A percentile compares a stretch with the other conserved stretches of the same genome.
Conservation (phyloP, 148 eudicot genomes). For the Pharnaceum exiguum region DNA sequence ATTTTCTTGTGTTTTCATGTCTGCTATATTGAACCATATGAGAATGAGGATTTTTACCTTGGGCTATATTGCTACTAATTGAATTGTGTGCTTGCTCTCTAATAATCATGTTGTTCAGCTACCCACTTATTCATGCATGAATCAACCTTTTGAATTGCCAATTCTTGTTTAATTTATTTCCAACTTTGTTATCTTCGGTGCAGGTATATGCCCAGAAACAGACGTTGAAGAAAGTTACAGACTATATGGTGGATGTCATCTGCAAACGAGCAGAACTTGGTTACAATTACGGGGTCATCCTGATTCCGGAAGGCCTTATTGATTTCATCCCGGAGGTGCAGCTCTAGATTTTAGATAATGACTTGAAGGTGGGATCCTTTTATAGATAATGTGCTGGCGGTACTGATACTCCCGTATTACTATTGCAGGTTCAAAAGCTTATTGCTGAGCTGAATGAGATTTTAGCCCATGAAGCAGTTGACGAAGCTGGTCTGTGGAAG, state of each 20-base stretch:
- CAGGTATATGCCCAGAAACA: conserved; percentile 84
- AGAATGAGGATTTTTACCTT: not conserved
- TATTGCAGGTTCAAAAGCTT: conserved; percentile 85
- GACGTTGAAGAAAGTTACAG: conserved; percentile 83
- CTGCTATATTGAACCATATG: not conserved
- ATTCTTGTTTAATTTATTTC: not conserved
- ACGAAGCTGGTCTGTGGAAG: conserved; percentile 83
- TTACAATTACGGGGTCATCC: conserved; percentile 85
- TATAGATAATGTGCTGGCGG: not conserved
- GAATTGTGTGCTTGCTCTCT: no score
- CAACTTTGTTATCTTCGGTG: conserved; percentile 16
- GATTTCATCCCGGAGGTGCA: conserved; percentile 96
- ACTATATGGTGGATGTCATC: conserved; percentile 83
- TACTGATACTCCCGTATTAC: not conserved
- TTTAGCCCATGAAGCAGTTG: conserved; percentile 73
- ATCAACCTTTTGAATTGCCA: not conserved
- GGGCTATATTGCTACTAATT: not conserved
- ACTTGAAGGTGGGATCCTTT: not conserved
- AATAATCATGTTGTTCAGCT: no score
- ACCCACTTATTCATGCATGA: not conserved
- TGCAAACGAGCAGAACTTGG: conserved; percentile 86
- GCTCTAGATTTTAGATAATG: not conserved
- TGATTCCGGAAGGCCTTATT: conserved; percentile 94
- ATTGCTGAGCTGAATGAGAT: conserved; percentile 85
- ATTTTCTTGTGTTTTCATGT: not conserved